Conservation (phyloP, 2,329 filamentous ascomycete species). For the Aspergillus vadensis region DNA sequence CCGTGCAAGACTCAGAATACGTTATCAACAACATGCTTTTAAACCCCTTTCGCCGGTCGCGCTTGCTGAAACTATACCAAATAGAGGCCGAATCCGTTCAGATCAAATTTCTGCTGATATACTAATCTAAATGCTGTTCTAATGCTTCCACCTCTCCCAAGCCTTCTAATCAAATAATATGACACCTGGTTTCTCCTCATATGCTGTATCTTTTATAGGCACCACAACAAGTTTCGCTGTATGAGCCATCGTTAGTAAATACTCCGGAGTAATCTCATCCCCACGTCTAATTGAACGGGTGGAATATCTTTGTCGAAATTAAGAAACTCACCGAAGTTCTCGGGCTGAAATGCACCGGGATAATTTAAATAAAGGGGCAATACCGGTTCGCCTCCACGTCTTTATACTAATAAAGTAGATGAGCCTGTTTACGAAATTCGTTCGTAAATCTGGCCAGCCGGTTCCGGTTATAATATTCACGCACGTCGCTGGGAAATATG, state of each 20-base stretch:
- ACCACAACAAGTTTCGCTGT: neutral
- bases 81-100: no score
- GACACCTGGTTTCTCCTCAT: slow-evolving; percentile 14
- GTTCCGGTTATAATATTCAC: neutral
- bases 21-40: no score
- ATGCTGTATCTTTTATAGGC: slow-evolving; percentile 21
- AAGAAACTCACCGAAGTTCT: slow-evolving; percentile 5
- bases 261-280: slow-evolving; percentile 23
- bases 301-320: slow-evolving; percentile 18
- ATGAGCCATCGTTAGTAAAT: slow-evolving; percentile 17
- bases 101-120: no score
- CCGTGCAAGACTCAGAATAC: no score
- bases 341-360: slow-evolving; percentile 19
- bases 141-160: slow-evolving; percentile 14
- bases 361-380: neutral
- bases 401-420: neutral
- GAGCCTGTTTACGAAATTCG: slow-evolving; percentile 1
- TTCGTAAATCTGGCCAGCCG: slow-evolving; percentile 9
- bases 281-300: slow-evolving; percentile 15
- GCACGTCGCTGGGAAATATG: slow-evolving; percentile 24
- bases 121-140: slow-evolving; percentile 15
- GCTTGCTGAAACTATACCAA: no score
- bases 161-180: slow-evolving; percentile 20
- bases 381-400: neutral
- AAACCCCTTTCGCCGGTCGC: no score